Percentiles rank a stretch among this genome's conserved stretches.
Evolutionary conservation across 2,329 filamentous ascomycete species (phyloP).

Genomic region (Drechslerella coelobrocha): DNA sequence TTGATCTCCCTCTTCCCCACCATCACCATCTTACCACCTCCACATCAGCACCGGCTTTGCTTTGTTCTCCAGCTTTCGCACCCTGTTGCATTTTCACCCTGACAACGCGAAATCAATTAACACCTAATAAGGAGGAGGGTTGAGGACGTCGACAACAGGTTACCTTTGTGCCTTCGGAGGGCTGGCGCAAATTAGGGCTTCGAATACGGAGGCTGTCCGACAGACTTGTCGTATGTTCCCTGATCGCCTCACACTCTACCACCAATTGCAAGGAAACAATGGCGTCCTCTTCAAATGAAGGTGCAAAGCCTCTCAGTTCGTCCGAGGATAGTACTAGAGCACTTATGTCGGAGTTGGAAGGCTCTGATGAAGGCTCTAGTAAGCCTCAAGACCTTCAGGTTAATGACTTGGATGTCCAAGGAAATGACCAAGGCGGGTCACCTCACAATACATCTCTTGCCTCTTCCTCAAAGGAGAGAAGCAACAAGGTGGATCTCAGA

Average conservation of each 20-base stretch:
- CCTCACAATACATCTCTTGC: conserved; percentile 1
- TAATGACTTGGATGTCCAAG: not conserved
- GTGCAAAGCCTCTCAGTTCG: not conserved
- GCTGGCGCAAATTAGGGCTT: no score
- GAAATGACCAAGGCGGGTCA: not conserved
- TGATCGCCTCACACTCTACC: not conserved
- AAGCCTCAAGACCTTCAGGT: not conserved
- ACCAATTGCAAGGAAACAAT: not conserved
- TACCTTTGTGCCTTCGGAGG: no score
- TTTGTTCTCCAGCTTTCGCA: not conserved
- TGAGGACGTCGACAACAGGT: no score
- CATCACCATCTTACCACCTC: not conserved
- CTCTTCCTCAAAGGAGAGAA: conserved; percentile 8
- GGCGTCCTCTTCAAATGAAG: not conserved
- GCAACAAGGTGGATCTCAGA: conserved; percentile 19
- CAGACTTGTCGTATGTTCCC: no score
- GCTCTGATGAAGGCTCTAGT: not conserved
- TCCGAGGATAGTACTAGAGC: not conserved
- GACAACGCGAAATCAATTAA: not conserved
- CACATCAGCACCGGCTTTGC: not conserved
- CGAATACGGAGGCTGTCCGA: no score
- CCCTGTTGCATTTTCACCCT: not conserved
- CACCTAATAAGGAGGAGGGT: not conserved
- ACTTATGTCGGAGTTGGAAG: not conserved
- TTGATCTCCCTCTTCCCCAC: not conserved